Evolutionary conservation across 2,329 filamentous ascomycete species (phyloP), one percentile per base, ranked within the genome.

Genomic region (Parastagonospora nodorum): DNA sequence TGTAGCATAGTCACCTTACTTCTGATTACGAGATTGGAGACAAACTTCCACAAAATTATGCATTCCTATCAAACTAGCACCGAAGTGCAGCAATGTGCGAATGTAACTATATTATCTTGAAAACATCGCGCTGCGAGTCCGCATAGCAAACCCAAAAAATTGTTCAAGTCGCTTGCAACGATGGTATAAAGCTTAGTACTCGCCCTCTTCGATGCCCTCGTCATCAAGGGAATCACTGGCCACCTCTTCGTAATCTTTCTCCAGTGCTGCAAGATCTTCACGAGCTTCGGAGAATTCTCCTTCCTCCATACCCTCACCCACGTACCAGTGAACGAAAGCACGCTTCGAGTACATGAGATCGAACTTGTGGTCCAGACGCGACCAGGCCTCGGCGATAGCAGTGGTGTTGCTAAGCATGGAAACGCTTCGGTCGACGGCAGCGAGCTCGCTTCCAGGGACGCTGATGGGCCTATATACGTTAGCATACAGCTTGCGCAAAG

Each of bases 381-480:
- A 87, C 86, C 86, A 89, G 45, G 87, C 86, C 76, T 89, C 86
- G 53, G 86, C 84, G 61, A 89, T 89, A 69, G 86, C 86, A 24
- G 86, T 89, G 50, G 86, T 89, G 81, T 89, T 89, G 79, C 85
- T 88, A 66, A 89, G 79, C 86, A 89, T 89, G 56, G 85, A 84
- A 64, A 97, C 93, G 79, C 93, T 93, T 73, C 94, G 93, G 85
- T 94, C 90, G 77, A 97, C 93, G 82, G 96, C 92, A 78, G 94
- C 93, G 58, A 97, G 87, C 75, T 97, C 94, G 72, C 93, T 93
- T 78, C 96, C 95, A 69, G 92, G 94, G 51, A 97, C 92, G 80
- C 90, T 89, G 82, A 95, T 87, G 65, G 93, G 94, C 75, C 92
- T 90, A 82, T 95, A 79, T 83, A 32, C 14, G 27, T 69, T 58